Evolutionary conservation across 192 early-diverging fungal species (phyloP).

Genomic region (Podila minutissima): DNA sequence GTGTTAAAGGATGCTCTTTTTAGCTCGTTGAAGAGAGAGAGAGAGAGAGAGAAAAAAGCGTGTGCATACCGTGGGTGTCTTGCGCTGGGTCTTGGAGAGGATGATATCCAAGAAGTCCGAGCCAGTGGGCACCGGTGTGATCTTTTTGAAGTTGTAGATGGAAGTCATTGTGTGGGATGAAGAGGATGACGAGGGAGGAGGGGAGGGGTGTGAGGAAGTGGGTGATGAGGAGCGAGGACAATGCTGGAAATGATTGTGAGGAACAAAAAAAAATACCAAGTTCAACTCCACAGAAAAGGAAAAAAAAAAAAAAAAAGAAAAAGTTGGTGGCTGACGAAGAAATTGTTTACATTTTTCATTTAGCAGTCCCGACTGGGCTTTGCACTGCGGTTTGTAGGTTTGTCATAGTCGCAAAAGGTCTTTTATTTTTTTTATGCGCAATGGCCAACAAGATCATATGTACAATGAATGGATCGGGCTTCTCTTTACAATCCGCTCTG

Average conservation of each 20-base stretch:
- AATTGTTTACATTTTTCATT: no score
- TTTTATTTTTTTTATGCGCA: no score
- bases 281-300: not conserved
- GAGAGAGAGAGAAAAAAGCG: not conserved
- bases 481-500: conserved; percentile 6
- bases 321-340: not conserved
- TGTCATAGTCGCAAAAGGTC: no score
- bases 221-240: not conserved
- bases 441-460: no score
- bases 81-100: conserved; percentile 98
- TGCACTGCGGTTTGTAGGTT: no score
- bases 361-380: no score
- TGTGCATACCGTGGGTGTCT: conserved; percentile 86
- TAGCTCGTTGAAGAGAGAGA: not conserved
- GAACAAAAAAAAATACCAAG: not conserved
- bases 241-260: not conserved
- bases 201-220: not conserved
- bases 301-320: no score
- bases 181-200: not conserved
- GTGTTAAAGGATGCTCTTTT: not conserved
- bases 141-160: conserved; percentile 98
- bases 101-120: conserved; percentile 98
- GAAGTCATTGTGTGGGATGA: conserved; percentile 11
- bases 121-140: conserved; percentile 92
- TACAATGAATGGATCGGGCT: not conserved